These are phyloP conservation scores for Volvox reticuliferus DNA, from an alignment of 139 green algal genomes.

Conservation along the genomic window DNA sequence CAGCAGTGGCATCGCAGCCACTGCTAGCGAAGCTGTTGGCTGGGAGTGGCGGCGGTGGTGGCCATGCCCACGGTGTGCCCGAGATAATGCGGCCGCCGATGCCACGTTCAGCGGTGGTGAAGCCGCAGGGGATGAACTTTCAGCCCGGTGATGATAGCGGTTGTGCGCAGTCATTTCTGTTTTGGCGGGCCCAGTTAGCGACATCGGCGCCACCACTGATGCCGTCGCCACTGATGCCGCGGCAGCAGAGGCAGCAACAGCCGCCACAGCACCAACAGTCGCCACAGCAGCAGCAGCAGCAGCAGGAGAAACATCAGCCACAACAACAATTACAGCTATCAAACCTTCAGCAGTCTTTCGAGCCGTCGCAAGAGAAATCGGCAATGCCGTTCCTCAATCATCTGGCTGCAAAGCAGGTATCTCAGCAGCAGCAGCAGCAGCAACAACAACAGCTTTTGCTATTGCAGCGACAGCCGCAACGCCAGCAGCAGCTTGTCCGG, in stretches of 20 bases:
- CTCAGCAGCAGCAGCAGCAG: not conserved
- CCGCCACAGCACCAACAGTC: not conserved
- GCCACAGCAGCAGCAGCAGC: not conserved
- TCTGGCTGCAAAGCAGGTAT: not conserved
- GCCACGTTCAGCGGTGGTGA: too few species aligned
- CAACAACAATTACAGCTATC: not conserved
- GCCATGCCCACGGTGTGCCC: too few species aligned
- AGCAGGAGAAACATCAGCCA: not conserved
- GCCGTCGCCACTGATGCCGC: not conserved
- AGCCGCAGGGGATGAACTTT: too few species aligned
- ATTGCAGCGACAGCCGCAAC: not conserved
- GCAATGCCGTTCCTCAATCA: not conserved
- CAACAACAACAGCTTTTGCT: not conserved
- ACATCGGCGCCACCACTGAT: not conserved
- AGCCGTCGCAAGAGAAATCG: not conserved
- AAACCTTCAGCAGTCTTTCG: not conserved
- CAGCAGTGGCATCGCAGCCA: too few species aligned
- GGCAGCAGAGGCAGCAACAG: not conserved
- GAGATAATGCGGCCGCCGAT: too few species aligned
- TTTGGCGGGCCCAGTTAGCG: too few species aligned
- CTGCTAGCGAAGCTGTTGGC: too few species aligned
- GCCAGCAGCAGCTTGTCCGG: not conserved
- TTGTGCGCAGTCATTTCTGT: too few species aligned
- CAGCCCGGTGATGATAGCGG: too few species aligned
- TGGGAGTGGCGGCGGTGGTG: too few species aligned